Evolutionary conservation across 192 early-diverging fungal species (phyloP).

Genomic region (Kickxella alabastrina): DNA sequence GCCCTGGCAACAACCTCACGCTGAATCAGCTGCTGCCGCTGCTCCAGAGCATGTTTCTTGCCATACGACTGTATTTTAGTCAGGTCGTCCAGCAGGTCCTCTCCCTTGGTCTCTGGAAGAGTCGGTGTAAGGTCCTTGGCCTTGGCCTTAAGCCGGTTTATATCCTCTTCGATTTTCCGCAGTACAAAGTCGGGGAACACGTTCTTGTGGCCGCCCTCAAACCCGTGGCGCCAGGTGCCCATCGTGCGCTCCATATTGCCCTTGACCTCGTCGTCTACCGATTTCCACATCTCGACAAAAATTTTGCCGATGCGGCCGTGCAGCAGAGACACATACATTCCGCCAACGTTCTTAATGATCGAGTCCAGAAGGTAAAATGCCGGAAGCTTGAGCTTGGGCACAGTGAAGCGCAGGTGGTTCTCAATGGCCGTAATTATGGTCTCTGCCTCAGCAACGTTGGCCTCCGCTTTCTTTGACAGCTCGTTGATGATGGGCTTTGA

Average conservation of each 20-base stretch:
- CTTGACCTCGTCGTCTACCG: constrained; percentile 62
- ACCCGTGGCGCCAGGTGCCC: constrained; percentile 76
- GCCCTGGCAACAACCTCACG: constrained; percentile 25
- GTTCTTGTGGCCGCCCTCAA: constrained; percentile 33
- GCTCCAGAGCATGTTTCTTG: constrained; percentile 36
- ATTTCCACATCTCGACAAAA: constrained; percentile 73
- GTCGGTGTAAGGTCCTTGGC: constrained; percentile 10
- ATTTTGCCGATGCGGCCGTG: constrained; percentile 63
- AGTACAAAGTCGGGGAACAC: constrained; percentile 47
- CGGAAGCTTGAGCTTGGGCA: constrained; percentile 66
- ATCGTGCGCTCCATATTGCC: constrained; percentile 72
- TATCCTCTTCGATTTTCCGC: constrained; percentile 42
- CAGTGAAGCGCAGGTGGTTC: constrained; percentile 40
- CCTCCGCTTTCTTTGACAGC: constrained; percentile 80
- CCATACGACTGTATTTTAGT: constrained; percentile 36
- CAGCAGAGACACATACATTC: constrained; percentile 69
- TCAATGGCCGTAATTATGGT: constrained; percentile 76
- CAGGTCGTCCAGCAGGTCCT: constrained; percentile 32
- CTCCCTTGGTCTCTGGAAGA: constrained; percentile 10
- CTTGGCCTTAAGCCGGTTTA: constrained; percentile 23
- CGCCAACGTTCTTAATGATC: constrained; percentile 91
- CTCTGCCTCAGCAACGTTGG: constrained; percentile 61
- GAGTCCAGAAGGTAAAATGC: constrained; percentile 92
- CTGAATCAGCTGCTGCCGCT: constrained; percentile 21
- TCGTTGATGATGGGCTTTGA: constrained; percentile 90